Evolutionary conservation across 352 stramenopile genomes (phyloP).

Genomic region (Pythium utonaiense): DNA sequence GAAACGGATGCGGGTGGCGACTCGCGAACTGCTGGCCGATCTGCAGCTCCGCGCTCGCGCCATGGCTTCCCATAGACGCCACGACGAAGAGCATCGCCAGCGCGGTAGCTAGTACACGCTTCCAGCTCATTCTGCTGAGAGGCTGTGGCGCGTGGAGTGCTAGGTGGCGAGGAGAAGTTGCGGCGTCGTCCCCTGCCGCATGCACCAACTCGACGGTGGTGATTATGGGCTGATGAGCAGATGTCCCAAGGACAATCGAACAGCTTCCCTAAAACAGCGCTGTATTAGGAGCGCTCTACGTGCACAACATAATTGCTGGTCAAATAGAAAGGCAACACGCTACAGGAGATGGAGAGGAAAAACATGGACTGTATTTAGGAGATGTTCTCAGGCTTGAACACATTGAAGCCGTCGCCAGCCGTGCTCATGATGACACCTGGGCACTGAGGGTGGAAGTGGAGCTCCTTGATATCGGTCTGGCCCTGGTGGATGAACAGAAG

Average conservation of each 20-base stretch:
- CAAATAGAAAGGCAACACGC: neutral
- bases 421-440: constrained; percentile 96
- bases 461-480: constrained; percentile 98
- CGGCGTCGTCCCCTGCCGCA: neutral
- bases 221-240: neutral
- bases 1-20: constrained; percentile 21
- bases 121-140: neutral
- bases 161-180: neutral
- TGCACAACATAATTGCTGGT: neutral
- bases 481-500: constrained; percentile 99
- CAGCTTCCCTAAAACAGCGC: neutral
- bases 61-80: neutral
- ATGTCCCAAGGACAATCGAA: constrained; percentile 13
- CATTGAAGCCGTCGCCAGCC: constrained; percentile 95
- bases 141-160: neutral
- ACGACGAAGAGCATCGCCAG: neutral
- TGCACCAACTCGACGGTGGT: neutral
- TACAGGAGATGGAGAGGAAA: neutral
- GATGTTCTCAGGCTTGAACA: constrained; percentile 97
- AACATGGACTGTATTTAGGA: constrained; percentile 49
- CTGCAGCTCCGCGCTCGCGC: constrained; percentile 11
- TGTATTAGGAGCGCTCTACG: constrained; percentile 7
- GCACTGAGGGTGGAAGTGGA: constrained; percentile 99
- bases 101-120: neutral
- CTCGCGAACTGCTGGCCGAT: constrained; percentile 21